Evolutionary conservation across 495 filamentous ascomycete genomes (phyloP), one percentile per base, ranked within the genome.

Genomic region (Rhizodiscina lignyota): DNA sequence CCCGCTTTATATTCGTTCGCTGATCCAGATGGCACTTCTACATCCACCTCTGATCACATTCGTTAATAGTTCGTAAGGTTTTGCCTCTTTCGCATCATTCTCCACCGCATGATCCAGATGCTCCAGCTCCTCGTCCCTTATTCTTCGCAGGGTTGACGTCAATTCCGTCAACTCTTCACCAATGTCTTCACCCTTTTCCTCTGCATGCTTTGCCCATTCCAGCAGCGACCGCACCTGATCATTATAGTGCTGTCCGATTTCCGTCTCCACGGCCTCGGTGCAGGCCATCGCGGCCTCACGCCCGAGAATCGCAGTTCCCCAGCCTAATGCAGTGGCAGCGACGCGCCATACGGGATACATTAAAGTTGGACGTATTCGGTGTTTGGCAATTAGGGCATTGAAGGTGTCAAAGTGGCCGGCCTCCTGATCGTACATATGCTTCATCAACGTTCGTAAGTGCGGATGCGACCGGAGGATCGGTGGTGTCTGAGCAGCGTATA

Each of bases 371-470:
- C 89, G 86, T 11, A 97, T 70, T 32, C 86, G 83, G 55, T 97
- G 89, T 36, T 76, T 77, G 2, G 81, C 77, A 13, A 96, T 59
- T 6, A 96, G 68, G 1, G 57, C 35, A 54, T 94, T 92, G 73
- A 97, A 97, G 34, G 72, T 83, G 11, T 59, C 48, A 41, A 96
- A 72, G 55, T 97, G 89, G 5, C 68, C 73, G 4, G 76, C 83
- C 62, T 97, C 89, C 53, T 97, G 89, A 45, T 87, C 82, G 64
- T 93, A 85, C 91, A 97, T 97, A 62, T 96, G 89, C 39, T 78
- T 73, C 81, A 97, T 93, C 13, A 94, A 58, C 0, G 81, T 74
- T 11, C 80, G 74, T 16, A 97, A 74, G 52, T 89, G 83, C 0
- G 87, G 84, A 49, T 97, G 77, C 0, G 70, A 63, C 32, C 74